Evolutionary conservation across 176 grass and related monocot genomes (phyloP).

Genomic region (Oryza australiensis): DNA sequence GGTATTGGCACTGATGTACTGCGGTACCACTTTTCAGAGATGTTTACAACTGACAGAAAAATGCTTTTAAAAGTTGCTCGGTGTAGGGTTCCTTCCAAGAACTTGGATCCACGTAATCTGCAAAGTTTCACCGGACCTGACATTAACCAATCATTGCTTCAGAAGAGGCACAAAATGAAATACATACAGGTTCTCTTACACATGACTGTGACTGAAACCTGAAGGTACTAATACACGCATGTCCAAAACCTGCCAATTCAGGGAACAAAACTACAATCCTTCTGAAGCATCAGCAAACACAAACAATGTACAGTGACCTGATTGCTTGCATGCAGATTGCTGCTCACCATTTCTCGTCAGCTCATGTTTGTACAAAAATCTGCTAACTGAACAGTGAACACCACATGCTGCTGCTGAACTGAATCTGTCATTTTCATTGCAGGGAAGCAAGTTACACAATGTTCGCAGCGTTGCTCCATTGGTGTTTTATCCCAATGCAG

Average conservation of each 20-base stretch:
- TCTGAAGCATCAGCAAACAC: conserved; percentile 14
- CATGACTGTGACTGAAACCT: conserved; percentile 28
- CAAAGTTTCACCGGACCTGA: conserved; percentile 14
- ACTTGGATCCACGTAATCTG: conserved; percentile 22
- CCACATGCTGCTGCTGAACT: conserved; percentile 4
- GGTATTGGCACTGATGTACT: conserved; percentile 5
- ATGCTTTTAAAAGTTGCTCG: conserved; percentile 9
- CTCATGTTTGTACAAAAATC: background rate
- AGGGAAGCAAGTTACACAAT: conserved; percentile 40
- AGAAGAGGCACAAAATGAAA: background rate
- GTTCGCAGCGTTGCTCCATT: conserved; percentile 6
- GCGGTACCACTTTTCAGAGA: conserved; percentile 14
- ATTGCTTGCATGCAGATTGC: conserved; percentile 19
- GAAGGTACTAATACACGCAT: conserved; percentile 28
- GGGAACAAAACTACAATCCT: background rate
- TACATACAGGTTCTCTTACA: conserved; percentile 16
- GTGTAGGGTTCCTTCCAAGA: conserved; percentile 6
- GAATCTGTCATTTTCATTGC: conserved; percentile 37
- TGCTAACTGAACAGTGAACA: background rate
- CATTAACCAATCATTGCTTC: conserved; percentile 23
- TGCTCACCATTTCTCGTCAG: background rate
- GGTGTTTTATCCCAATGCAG: conserved; percentile 31
- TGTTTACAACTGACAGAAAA: conserved; percentile 23
- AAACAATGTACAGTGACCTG: background rate
- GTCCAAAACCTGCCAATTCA: conserved; percentile 20